Conservation (phyloP, 768 basidiomycete genomes). For the Epithele typhae region DNA sequence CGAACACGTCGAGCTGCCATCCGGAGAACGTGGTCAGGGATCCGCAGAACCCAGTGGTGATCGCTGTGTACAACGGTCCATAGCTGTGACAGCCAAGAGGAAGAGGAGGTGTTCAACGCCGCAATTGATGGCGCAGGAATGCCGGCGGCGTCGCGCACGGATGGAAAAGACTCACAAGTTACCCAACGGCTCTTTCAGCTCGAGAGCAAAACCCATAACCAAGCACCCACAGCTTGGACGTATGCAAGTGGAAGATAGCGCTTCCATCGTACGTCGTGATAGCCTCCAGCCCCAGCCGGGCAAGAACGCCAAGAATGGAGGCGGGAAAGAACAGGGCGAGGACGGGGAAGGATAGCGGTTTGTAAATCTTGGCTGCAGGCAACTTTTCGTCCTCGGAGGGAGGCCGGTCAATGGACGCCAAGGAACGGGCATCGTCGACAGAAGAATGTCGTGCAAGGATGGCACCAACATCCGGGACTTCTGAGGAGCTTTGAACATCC, state of each 20-base stretch:
- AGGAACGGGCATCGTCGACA: conserved; percentile 31
- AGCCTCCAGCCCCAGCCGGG: conserved; percentile 73
- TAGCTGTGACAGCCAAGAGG: conserved; percentile 50
- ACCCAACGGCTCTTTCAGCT: conserved; percentile 67
- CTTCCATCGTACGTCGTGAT: conserved; percentile 70
- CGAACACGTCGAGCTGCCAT: conserved; percentile 89
- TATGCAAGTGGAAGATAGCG: conserved; percentile 81
- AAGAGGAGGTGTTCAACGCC: not conserved
- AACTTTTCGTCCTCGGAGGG: conserved; percentile 30
- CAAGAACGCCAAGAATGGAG: conserved; percentile 82
- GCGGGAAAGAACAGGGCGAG: conserved; percentile 72
- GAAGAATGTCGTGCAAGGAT: conserved; percentile 32
- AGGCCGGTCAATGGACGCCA: conserved; percentile 39
- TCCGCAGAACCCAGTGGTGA: conserved; percentile 94
- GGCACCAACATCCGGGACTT: conserved; percentile 31
- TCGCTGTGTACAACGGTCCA: conserved; percentile 80
- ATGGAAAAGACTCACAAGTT: conserved; percentile 54
- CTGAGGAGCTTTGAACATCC: too few species aligned
- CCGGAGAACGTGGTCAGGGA: conserved; percentile 95
- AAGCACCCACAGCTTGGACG: conserved; percentile 86
- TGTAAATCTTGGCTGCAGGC: conserved; percentile 34
- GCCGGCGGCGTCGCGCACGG: not conserved
- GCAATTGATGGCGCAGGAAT: too few species aligned
- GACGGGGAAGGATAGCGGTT: conserved; percentile 59
- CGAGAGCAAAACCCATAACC: conserved; percentile 81